These are phyloP conservation scores for Medicago lupulina DNA, from an alignment of 306 rosid genomes.

Conservation along the genomic window DNA sequence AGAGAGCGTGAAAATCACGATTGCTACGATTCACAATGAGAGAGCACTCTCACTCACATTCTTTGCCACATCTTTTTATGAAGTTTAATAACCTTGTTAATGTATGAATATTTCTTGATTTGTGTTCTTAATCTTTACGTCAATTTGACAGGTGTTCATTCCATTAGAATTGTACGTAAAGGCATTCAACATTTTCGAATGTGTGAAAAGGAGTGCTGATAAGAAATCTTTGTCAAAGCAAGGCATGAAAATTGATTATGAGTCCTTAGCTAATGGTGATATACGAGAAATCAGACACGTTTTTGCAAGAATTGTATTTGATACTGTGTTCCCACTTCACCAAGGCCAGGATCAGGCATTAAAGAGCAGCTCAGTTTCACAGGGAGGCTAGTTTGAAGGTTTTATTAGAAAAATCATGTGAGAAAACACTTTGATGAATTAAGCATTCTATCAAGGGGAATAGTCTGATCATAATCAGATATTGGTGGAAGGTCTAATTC, in stretches of 20 bases:
- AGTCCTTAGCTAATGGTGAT: slow-evolving; percentile 55
- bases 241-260: slow-evolving; percentile 59
- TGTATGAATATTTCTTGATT: neutral
- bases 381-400: slow-evolving; percentile 27
- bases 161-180: slow-evolving; percentile 58
- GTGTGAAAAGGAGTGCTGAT: slow-evolving; percentile 41
- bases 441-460: slow-evolving; percentile 17
- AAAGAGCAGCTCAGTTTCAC: slow-evolving; percentile 20
- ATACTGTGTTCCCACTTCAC: slow-evolving; percentile 69
- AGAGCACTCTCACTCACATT: neutral
- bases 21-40: neutral
- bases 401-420: neutral
- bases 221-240: slow-evolving; percentile 58
- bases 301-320: slow-evolving; percentile 83
- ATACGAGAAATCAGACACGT: slow-evolving; percentile 64
- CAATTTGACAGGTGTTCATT: slow-evolving; percentile 68
- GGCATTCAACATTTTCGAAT: slow-evolving; percentile 54
- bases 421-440: slow-evolving; percentile 11
- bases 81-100: neutral
- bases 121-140: neutral
- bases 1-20: neutral
- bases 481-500: neutral
- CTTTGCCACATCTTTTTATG: neutral
- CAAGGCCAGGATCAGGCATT: slow-evolving; percentile 34
- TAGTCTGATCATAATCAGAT: neutral